phyloP scores from a whole-genome alignment of 495 filamentous ascomycete species.

The Amniculicola lignicola region DNA sequence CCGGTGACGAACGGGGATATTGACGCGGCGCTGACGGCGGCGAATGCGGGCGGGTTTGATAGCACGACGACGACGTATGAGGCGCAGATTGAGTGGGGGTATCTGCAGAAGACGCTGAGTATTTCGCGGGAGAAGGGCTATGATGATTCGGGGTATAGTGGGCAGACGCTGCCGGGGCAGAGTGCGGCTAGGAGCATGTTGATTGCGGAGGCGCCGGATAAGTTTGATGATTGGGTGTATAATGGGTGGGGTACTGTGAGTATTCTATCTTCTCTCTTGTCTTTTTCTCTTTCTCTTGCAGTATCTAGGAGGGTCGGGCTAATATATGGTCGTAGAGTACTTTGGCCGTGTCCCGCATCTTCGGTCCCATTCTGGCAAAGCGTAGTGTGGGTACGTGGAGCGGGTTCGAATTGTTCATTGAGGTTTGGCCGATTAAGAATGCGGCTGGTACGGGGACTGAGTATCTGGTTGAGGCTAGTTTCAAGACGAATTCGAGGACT shows the following conservation, averaged over 20 bases:
- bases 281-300: too few species aligned
- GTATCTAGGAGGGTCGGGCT: too few species aligned
- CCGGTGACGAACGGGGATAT: slow-evolving; percentile 29
- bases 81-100: slow-evolving; percentile 40
- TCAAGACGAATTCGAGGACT: background rate
- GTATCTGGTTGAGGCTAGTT: slow-evolving; percentile 8
- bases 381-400: slow-evolving; percentile 1
- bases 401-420: background rate
- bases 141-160: slow-evolving; percentile 19
- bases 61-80: slow-evolving; percentile 30
- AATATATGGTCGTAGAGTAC: too few species aligned
- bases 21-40: slow-evolving; percentile 29
- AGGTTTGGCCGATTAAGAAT: slow-evolving; percentile 11
- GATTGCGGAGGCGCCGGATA: slow-evolving; percentile 34
- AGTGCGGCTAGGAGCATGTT: slow-evolving; percentile 30
- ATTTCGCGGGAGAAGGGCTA: slow-evolving; percentile 31
- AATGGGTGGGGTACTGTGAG: background rate
- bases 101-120: slow-evolving; percentile 36
- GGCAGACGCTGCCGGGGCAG: slow-evolving; percentile 29
- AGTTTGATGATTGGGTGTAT: slow-evolving; percentile 23
- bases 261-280: too few species aligned
- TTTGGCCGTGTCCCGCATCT: background rate
- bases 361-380: slow-evolving; percentile 2
- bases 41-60: slow-evolving; percentile 35
- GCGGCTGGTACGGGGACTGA: slow-evolving; percentile 7